Conservation (phyloP, 108 stramenopile species). For the Hondaea fermentalgiana region DNA sequence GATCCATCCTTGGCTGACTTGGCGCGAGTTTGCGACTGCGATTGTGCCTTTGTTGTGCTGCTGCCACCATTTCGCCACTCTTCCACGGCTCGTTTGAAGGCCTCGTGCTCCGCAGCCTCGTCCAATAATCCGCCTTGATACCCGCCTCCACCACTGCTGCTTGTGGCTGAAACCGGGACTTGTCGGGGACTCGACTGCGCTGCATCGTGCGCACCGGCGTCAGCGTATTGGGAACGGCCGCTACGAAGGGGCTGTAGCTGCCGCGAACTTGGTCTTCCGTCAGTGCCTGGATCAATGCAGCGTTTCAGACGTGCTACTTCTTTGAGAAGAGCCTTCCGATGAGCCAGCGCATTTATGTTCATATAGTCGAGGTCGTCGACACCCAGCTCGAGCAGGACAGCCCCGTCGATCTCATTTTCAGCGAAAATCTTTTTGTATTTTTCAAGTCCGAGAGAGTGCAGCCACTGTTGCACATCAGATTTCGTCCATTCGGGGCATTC, state of each 20-base stretch:
- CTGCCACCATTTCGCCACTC: background rate
- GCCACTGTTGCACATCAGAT: background rate
- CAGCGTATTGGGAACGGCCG: background rate
- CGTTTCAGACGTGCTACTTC: background rate
- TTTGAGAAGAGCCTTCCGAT: background rate
- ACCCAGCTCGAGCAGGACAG: background rate
- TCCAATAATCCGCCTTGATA: background rate
- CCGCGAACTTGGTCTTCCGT: background rate
- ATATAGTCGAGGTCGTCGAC: conserved; percentile 11
- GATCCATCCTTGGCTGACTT: background rate
- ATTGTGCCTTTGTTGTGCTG: background rate
- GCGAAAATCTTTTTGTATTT: background rate
- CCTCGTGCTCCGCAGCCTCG: background rate
- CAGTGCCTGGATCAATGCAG: background rate
- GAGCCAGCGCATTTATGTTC: background rate
- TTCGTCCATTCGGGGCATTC: background rate
- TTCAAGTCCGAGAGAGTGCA: background rate
- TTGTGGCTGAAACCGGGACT: background rate
- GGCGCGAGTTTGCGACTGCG: background rate
- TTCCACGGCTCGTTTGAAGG: background rate
- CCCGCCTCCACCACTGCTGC: background rate
- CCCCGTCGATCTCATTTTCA: conserved; percentile 3
- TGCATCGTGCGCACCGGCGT: background rate
- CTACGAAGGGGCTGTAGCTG: background rate
- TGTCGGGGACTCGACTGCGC: background rate